phyloP scores from a whole-genome alignment of 2,329 filamentous ascomycete genomes.

The Dothiorella sarmentorum region DNA sequence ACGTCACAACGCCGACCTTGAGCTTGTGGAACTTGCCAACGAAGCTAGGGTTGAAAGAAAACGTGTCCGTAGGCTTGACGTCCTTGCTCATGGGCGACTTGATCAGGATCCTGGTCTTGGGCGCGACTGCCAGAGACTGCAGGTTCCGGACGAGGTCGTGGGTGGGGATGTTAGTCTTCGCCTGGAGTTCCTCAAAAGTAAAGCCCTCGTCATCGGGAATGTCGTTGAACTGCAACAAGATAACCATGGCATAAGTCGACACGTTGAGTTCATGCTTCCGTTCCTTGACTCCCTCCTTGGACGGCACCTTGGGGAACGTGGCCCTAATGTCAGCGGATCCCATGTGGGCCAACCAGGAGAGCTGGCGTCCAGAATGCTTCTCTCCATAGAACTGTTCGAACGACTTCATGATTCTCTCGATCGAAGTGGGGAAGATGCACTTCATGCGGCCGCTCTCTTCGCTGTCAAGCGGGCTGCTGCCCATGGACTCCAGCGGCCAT shows the following conservation, averaged over 20 bases:
- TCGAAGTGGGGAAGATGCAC: constrained; percentile 71
- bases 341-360: constrained; percentile 76
- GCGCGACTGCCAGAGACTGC: constrained; percentile 75
- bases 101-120: constrained; percentile 75
- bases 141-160: constrained; percentile 73
- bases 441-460: constrained; percentile 44
- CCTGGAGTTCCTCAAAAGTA: constrained; percentile 75
- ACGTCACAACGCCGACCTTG: constrained; percentile 80
- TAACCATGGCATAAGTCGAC: constrained; percentile 87
- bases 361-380: constrained; percentile 80
- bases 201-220: constrained; percentile 51
- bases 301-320: constrained; percentile 67
- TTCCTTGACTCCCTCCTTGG: constrained; percentile 66
- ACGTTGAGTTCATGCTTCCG: constrained; percentile 87
- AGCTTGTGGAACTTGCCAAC: constrained; percentile 79
- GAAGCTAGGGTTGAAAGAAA: constrained; percentile 79
- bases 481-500: constrained; percentile 91
- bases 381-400: constrained; percentile 87
- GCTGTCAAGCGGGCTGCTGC: constrained; percentile 49
- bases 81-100: constrained; percentile 79
- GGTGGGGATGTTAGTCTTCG: constrained; percentile 71
- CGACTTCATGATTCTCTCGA: constrained; percentile 73
- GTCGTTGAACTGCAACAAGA: constrained; percentile 87
- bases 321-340: constrained; percentile 86
- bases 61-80: constrained; percentile 72